Percentiles rank a stretch among this genome's conserved stretches.
Conservation (phyloP, 495 filamentous ascomycete genomes). For the Lasiosphaeria ovina region DNA sequence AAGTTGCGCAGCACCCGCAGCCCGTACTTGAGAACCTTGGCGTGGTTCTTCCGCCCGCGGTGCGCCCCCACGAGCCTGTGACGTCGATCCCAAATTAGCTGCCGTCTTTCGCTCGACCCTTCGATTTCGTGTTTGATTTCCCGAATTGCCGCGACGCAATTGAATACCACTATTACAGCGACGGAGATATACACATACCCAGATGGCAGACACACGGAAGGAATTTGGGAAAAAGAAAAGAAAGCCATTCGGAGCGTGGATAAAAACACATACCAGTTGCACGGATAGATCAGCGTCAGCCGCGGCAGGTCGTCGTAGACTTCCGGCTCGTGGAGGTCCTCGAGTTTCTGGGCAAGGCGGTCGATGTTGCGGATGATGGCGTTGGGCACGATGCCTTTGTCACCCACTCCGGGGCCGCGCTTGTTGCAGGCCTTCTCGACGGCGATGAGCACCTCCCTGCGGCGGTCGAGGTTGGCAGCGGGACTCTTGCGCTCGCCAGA, state of each 20-base stretch:
- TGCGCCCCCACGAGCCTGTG: constrained; percentile 36
- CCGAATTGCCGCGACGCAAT: no score
- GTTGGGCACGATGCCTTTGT: constrained; percentile 26
- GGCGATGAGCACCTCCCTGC: constrained; percentile 21
- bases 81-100: background rate
- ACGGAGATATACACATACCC: no score
- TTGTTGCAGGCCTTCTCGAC: constrained; percentile 17
- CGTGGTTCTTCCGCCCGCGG: constrained; percentile 35
- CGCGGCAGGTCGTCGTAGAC: constrained; percentile 38
- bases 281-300: constrained; percentile 42
- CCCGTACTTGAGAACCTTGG: constrained; percentile 37
- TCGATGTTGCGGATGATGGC: constrained; percentile 33
- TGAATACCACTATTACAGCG: no score
- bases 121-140: no score
- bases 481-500: constrained; percentile 22
- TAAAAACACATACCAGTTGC: constrained; percentile 26
- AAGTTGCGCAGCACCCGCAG: constrained; percentile 42
- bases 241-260: background rate
- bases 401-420: background rate
- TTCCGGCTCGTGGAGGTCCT: constrained; percentile 36
- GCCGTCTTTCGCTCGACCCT: background rate
- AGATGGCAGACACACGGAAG: no score
- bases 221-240: no score
- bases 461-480: constrained; percentile 17
- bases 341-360: constrained; percentile 31